phyloP scores from a whole-genome alignment of 176 grass and related monocot genomes.

The Themeda triandra region DNA sequence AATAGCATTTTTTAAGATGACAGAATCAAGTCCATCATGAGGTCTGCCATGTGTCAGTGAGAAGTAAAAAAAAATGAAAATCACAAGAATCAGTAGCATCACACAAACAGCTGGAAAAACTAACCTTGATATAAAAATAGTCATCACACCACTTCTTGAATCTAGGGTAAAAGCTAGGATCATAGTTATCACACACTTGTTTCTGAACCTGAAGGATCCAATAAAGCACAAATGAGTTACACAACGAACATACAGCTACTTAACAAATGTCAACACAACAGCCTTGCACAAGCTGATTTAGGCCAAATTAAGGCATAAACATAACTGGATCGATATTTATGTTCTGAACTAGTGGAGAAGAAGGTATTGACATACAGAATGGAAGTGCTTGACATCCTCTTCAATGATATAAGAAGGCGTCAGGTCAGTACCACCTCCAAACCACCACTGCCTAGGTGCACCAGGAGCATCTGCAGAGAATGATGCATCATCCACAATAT shows the following conservation, averaged over 20 bases:
- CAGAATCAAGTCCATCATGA: background rate
- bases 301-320: background rate
- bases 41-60: background rate
- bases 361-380: constrained; percentile 44
- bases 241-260: background rate
- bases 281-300: background rate
- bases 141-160: constrained; percentile 99
- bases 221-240: background rate
- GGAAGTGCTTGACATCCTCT: constrained; percentile 98
- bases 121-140: constrained; percentile 97
- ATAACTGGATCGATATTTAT: background rate
- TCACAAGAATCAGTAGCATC: background rate
- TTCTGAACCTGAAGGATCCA: constrained; percentile 65
- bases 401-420: constrained; percentile 93
- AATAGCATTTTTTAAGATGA: background rate
- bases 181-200: constrained; percentile 69
- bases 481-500: background rate
- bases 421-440: constrained; percentile 97
- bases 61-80: background rate
- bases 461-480: constrained; percentile 83
- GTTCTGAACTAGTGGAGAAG: background rate
- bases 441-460: constrained; percentile 97
- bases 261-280: background rate
- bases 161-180: constrained; percentile 81
- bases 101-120: background rate